Percentiles rank a stretch among this genome's conserved stretches.
Conservation (phyloP, 805 yeast genomes). For the Barnettozyma sp. region DNA sequence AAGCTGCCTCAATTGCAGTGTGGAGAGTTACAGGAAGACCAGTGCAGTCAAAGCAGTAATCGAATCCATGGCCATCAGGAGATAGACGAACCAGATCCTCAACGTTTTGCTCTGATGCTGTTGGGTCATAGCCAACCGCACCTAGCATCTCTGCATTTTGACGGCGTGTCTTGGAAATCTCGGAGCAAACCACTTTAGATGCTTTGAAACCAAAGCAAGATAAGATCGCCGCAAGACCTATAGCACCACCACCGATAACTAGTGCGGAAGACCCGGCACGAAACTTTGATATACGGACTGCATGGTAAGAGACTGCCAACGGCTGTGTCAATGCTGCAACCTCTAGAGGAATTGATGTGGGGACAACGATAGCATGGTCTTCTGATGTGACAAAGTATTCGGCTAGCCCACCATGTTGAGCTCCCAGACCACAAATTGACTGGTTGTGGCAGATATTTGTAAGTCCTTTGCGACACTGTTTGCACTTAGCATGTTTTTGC, state of each 20-base stretch:
- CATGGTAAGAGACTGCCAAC: conserved; percentile 55
- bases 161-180: conserved; percentile 43
- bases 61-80: conserved; percentile 39
- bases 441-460: conserved; percentile 46
- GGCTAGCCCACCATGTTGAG: conserved; percentile 48
- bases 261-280: conserved; percentile 39
- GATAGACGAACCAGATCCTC: conserved; percentile 32
- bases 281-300: conserved; percentile 36
- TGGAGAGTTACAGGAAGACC: conserved; percentile 48
- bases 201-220: conserved; percentile 43
- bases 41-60: conserved; percentile 47
- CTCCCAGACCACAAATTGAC: conserved; percentile 50
- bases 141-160: conserved; percentile 41
- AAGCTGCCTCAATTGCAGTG: conserved; percentile 42
- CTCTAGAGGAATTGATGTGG: conserved; percentile 34
- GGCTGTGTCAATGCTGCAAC: conserved; percentile 53
- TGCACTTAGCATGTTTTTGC: conserved; percentile 30
- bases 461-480: conserved; percentile 42
- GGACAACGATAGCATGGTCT: conserved; percentile 35
- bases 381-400: conserved; percentile 40
- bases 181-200: conserved; percentile 40
- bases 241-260: conserved; percentile 50
- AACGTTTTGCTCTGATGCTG: conserved; percentile 30
- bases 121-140: conserved; percentile 46
- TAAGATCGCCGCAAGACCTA: conserved; percentile 43